Base-by-base conservation (phyloP, 257 asterid genomes). In the Primulina eburnea region DNA sequence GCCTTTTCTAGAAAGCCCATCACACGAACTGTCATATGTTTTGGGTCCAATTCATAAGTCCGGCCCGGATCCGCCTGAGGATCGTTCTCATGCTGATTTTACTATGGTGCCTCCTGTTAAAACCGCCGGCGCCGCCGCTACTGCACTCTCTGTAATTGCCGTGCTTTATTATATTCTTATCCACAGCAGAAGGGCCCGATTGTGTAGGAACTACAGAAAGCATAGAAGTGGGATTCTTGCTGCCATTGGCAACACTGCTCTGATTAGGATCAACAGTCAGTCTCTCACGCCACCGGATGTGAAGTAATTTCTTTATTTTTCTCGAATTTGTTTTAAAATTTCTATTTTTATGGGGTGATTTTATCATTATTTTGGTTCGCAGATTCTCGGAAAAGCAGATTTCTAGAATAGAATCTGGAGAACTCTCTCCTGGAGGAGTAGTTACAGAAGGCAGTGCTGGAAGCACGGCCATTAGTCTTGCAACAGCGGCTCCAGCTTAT, bases 371-470 rank as follows among this genome's bases (percentile, higher is more conserved):
- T 29, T 62, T 64, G 28, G 52, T 55, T 43, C 55, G 72, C 79
- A 93, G 99, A 93, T 93, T 82, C 71, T 87, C 70, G 99, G 97
- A 24, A 93, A 93, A 75, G 97, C 97, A 8, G 99, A 93, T 82
- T 93, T 93, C 78, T 79, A 90, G 78, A 93, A 93, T 70, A 74
- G 92, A 88, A 77, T 84, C 92, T 7, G 95, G 95, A 82, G 82
- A 80, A 50, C 86, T 93, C 64, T 76, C 82, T 71, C 94, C 87
- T 61, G 97, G 97, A 4, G 97, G 98, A 24, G 86, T 90, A 68
- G 89, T 93, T 65, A 90, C 96, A 9, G 97, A 93, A 85, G 98
- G 98, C 62, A 93, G 97, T 80, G 97, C 98, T 38, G 98, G 98
- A 77, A 93, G 98, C 87, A 88, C 96, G 0, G 98, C 97, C 72